Evolutionary conservation across 2,329 filamentous ascomycete species (phyloP).

Genomic region (Rhinocladiella similis): DNA sequence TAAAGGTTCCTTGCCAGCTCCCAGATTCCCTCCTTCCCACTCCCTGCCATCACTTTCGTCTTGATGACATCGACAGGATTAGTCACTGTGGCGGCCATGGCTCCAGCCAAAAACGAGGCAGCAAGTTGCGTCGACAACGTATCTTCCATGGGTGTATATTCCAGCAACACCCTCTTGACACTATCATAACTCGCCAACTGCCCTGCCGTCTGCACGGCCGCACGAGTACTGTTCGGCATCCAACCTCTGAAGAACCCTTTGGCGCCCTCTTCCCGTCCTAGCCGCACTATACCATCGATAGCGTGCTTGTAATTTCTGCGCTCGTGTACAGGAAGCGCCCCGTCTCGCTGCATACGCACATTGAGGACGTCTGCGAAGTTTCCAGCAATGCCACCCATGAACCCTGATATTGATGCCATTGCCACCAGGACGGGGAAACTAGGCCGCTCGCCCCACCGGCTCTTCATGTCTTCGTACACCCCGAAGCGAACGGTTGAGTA

Average conservation of each 20-base stretch:
- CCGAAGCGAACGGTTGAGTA: conserved; percentile 10
- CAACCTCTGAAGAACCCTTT: conserved; percentile 2
- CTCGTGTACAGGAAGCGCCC: neutral
- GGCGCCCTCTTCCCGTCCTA: conserved; percentile 5
- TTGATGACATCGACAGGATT: conserved; percentile 88
- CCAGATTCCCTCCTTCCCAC: conserved; percentile 42
- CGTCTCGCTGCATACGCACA: conserved; percentile 10
- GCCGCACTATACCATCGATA: conserved; percentile 4
- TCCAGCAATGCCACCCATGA: conserved; percentile 5
- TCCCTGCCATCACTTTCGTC: conserved; percentile 79
- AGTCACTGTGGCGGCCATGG: conserved; percentile 72
- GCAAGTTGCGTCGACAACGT: conserved; percentile 61
- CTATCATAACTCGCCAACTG: conserved; percentile 11
- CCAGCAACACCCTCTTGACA: neutral
- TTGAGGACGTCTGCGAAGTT: conserved; percentile 11
- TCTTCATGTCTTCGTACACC: conserved; percentile 8
- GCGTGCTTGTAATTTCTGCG: conserved; percentile 8
- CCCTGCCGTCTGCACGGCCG: conserved; percentile 2
- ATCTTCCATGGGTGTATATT: conserved; percentile 49
- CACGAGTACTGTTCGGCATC: conserved; percentile 7
- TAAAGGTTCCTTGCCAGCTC: neutral
- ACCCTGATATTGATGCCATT: neutral
- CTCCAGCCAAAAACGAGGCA: conserved; percentile 61
- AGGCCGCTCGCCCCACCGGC: neutral
- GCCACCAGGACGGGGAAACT: neutral